Evolutionary conservation across 2,329 filamentous ascomycete genomes (phyloP).

Genomic region (Ceratocystis variospora): DNA sequence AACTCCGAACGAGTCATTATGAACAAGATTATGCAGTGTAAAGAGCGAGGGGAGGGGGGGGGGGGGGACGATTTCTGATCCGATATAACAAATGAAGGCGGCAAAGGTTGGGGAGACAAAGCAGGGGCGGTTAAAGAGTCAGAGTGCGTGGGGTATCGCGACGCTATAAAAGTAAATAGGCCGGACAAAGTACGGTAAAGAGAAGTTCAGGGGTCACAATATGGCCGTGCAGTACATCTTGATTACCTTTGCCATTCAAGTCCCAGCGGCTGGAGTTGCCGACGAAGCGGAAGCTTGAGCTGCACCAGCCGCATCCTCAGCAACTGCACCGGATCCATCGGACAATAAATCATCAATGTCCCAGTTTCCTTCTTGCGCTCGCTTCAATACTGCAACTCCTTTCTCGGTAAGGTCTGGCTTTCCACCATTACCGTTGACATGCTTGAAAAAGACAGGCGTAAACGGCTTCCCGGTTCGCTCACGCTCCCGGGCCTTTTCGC

Average conservation of each 20-base stretch:
- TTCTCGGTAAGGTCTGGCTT: slow-evolving; percentile 43
- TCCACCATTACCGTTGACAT: slow-evolving; percentile 41
- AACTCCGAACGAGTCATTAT: background rate
- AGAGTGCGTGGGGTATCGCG: background rate
- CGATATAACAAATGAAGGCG: background rate
- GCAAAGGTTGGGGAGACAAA: background rate
- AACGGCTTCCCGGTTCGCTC: slow-evolving; percentile 57
- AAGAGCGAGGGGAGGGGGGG: background rate
- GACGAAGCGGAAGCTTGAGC: background rate
- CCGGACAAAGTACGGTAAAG: background rate
- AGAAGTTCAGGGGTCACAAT: background rate
- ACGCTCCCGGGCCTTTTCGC: slow-evolving; percentile 69
- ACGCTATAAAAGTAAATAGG: background rate
- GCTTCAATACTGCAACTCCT: slow-evolving; percentile 37
- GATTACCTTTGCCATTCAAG: background rate
- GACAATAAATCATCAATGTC: slow-evolving; percentile 33
- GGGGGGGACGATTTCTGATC: background rate
- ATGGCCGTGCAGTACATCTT: background rate
- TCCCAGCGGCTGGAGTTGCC: background rate
- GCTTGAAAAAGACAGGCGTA: slow-evolving; percentile 77
- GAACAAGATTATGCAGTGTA: background rate
- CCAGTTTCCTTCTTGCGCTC: slow-evolving; percentile 42
- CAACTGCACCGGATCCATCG: slow-evolving; percentile 14
- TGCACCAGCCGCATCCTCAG: slow-evolving; percentile 13
- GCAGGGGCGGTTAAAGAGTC: background rate